A percentile compares a stretch with the other conserved stretches of the same genome.
Conservation (phyloP, 768 basidiomycete species). For the Kwoniella sp. region DNA sequence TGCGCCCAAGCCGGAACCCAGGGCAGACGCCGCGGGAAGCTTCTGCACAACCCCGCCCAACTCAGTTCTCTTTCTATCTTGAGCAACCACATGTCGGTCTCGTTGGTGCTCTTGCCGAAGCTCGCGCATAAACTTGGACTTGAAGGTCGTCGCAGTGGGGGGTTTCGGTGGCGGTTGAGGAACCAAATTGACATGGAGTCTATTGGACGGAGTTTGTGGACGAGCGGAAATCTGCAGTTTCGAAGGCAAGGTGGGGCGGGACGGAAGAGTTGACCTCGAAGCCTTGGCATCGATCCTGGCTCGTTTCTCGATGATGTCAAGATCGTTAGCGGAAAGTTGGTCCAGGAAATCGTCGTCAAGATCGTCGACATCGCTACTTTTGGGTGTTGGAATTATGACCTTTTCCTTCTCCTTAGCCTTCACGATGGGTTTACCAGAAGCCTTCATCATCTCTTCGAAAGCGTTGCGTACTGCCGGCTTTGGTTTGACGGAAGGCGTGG, state of each 20-base stretch:
- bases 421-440: conserved; percentile 24
- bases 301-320: conserved; percentile 45
- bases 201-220: conserved; percentile 20
- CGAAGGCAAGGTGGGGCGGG: background rate
- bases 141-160: conserved; percentile 24
- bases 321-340: conserved; percentile 34
- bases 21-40: conserved; percentile 34
- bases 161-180: conserved; percentile 28
- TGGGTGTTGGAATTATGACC: conserved; percentile 6
- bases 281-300: conserved; percentile 28
- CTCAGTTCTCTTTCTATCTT: conserved; percentile 25
- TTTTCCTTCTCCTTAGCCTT: conserved; percentile 16
- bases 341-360: conserved; percentile 46
- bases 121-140: conserved; percentile 42
- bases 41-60: conserved; percentile 40
- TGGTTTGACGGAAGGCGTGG: conserved; percentile 5
- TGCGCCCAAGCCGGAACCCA: conserved; percentile 45
- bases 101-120: conserved; percentile 23
- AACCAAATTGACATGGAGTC: conserved; percentile 43
- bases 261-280: background rate
- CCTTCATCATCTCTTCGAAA: conserved; percentile 52
- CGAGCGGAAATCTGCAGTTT: conserved; percentile 22
- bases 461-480: conserved; percentile 41
- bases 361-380: conserved; percentile 28
- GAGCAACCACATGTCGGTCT: conserved; percentile 14